These are phyloP conservation scores for Sclerotinia spermophila DNA, from an alignment of 2,329 filamentous ascomycete genomes.

Conservation along the genomic window DNA sequence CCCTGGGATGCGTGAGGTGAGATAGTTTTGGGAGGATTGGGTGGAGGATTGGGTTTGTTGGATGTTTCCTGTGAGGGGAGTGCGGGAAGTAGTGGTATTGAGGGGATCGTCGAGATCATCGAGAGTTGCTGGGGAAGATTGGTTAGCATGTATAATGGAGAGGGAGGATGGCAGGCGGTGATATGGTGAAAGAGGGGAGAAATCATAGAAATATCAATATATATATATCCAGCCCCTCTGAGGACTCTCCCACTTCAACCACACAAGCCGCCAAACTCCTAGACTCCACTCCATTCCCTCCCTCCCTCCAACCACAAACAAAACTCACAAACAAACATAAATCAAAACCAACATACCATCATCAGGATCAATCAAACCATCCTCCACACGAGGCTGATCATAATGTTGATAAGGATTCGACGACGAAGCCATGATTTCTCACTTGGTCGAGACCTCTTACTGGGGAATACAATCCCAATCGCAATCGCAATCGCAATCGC, in stretches of 20 bases:
- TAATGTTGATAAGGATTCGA: slow-evolving; percentile 55
- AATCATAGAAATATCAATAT: background rate
- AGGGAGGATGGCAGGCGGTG: background rate
- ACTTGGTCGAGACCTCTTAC: background rate
- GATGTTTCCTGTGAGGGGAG: slow-evolving; percentile 82
- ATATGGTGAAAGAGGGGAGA: background rate
- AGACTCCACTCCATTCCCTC: too few relatives aligned
- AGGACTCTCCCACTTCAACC: background rate
- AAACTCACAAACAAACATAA: background rate
- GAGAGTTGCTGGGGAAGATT: slow-evolving; percentile 37
- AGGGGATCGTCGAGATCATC: slow-evolving; percentile 91
- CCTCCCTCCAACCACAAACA: background rate
- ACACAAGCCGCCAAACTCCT: too few relatives aligned
- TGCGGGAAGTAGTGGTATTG: slow-evolving; percentile 68
- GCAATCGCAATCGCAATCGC: background rate
- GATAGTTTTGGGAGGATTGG: slow-evolving; percentile 69
- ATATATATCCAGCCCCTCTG: too few relatives aligned
- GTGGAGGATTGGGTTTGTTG: slow-evolving; percentile 47
- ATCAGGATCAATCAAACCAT: slow-evolving; percentile 75
- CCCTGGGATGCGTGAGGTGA: slow-evolving; percentile 85
- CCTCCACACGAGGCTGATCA: slow-evolving; percentile 56
- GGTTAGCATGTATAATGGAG: background rate
- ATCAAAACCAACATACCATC: slow-evolving; percentile 54
- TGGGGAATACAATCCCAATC: background rate
- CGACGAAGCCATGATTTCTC: slow-evolving; percentile 35